phyloP scores from a whole-genome alignment of 2,329 filamentous ascomycete genomes.

The Ambrosiella beaveri region DNA sequence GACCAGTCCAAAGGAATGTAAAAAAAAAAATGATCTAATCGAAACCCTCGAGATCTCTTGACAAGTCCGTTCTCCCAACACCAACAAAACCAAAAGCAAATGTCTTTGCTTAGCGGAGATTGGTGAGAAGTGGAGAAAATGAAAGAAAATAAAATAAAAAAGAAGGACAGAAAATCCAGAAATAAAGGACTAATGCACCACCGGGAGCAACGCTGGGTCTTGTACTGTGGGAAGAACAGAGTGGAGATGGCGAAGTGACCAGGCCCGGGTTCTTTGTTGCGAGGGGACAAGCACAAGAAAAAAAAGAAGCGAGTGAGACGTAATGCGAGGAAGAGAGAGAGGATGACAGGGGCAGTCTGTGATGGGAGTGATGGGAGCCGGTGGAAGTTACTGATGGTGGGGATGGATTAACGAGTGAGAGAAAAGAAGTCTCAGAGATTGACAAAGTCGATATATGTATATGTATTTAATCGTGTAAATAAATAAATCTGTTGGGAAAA shows the following conservation, averaged over 20 bases:
- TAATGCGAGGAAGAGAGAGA: background rate
- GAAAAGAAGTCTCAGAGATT: too few species aligned
- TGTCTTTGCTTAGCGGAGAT: background rate
- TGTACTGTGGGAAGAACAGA: background rate
- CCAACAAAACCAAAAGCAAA: constrained; percentile 2
- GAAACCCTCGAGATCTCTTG: background rate
- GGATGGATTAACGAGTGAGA: too few species aligned
- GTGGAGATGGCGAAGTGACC: background rate
- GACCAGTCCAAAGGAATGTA: background rate
- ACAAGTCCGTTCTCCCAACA: background rate
- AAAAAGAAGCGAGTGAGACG: background rate
- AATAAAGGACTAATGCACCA: too few species aligned
- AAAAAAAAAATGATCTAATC: background rate
- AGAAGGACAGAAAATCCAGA: background rate
- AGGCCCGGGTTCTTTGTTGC: too few species aligned
- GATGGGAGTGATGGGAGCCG: too few species aligned
- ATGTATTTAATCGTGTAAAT: too few species aligned
- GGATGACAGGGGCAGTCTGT: background rate
- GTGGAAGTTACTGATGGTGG: too few species aligned
- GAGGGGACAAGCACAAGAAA: background rate
- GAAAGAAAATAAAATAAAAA: background rate
- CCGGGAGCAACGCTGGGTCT: background rate
- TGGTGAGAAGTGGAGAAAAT: constrained; percentile 1
- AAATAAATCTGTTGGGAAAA: too few species aligned
- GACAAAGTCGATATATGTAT: too few species aligned